Base-by-base conservation (phyloP, 148 eudicot species). In the Simmondsia chinensis region DNA sequence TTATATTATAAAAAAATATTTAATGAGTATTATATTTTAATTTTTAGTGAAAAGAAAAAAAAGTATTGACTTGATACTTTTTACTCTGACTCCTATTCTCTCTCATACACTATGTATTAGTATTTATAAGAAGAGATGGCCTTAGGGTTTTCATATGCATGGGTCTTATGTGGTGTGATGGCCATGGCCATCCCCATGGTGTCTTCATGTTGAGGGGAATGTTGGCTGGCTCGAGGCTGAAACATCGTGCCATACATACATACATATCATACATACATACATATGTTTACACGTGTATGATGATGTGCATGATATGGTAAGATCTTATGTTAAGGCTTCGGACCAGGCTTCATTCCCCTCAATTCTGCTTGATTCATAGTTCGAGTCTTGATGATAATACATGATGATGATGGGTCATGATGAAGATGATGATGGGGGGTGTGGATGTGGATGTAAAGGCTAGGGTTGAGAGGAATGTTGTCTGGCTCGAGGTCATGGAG, bases 291-390 rank as follows among this genome's bases (percentile, higher is more conserved):
- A 10, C 22, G 13, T 10, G 33, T 32, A 43, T 55, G 19, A 32
- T 25, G 9, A 11, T 23, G 9, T 11, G 33, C n/a, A 39, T 31
- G n/a, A 23, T 22, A 10, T 56, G 44, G 39, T 48, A 1, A 4
- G 4, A 37, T 7, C 27, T 46, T 19, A 50, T 23, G 14, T 4
- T 2, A 32, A 68, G 67, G 57, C 72, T 42, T 56, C 71, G 68
- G 72, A 60, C 76, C 72, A 65, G 72, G 72, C 76, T 71, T 71
- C 76, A 71, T 65, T 61, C 71, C 72, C 76, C 76, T 71, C 76
- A 70, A 64, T 54, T 24, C 9, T 9, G 4, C 2, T 3, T 41
- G 5, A n/a, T 14, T 19, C 21, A 3, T 38, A 38, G 20, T 15
- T n/a, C n/a, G n/a, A n/a, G n/a, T n/a, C n/a, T n/a, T n/a, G n/a